These are phyloP conservation scores for Galerina sulciceps DNA, from an alignment of 768 basidiomycete species.

Conservation along the genomic window DNA sequence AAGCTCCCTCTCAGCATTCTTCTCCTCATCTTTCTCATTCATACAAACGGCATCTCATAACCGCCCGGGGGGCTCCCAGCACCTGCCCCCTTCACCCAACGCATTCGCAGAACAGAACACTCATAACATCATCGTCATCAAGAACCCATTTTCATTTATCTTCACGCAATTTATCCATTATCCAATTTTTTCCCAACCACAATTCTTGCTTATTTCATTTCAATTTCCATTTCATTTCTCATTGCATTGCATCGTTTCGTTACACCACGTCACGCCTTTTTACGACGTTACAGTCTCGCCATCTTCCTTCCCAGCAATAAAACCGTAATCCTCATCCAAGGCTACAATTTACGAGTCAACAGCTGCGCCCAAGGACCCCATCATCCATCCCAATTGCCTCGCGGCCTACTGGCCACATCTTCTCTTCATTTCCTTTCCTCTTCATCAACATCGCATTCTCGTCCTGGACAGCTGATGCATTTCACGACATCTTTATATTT, in stretches of 20 bases:
- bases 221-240: constrained; percentile 11
- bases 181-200: constrained; percentile 7
- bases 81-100: constrained; percentile 16
- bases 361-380: constrained; percentile 17
- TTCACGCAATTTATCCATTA: constrained; percentile 29
- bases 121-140: constrained; percentile 23
- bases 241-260: constrained; percentile 38
- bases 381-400: background rate
- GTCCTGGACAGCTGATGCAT: constrained; percentile 27
- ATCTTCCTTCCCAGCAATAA: constrained; percentile 11
- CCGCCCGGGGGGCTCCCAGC: constrained; percentile 6
- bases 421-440: constrained; percentile 8
- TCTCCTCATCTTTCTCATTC: constrained; percentile 15
- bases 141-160: constrained; percentile 24
- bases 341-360: constrained; percentile 21
- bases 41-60: constrained; percentile 17
- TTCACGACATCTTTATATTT: constrained; percentile 26
- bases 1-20: constrained; percentile 16
- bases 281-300: constrained; percentile 18
- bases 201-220: constrained; percentile 28
- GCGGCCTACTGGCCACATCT: background rate
- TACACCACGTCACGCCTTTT: constrained; percentile 38
- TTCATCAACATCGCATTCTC: constrained; percentile 16
- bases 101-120: constrained; percentile 7
- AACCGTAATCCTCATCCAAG: constrained; percentile 15